Evolutionary conservation across 2,329 filamentous ascomycete species (phyloP), one percentile per base, ranked within the genome.

Genomic region (Calonectria fujianensis): DNA sequence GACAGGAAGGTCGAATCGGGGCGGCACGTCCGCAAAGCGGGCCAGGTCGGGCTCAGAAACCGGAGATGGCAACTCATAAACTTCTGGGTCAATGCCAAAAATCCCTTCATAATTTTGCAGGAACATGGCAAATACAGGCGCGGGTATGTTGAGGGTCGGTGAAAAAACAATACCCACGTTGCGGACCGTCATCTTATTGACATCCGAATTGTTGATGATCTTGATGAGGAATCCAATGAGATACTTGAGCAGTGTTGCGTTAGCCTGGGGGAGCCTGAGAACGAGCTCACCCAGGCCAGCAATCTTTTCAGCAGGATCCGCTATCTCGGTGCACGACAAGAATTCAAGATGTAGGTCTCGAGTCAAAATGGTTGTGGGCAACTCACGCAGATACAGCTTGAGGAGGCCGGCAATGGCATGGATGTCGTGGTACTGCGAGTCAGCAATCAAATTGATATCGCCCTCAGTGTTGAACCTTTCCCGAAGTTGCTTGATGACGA

Each of bases 161-260:
- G 97, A 98, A 85, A 99, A 99, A 72, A 99, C 96, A 80, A 99
- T 98, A 77, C 97, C 96, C 70, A 99, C 95, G 82, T 99, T 99
- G 78, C 96, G 93, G 69, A 98, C 95, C 14, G 95, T 98, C 97
- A 99, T 99, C 89, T 98, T 98, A 88, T 99, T 99, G 76, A 94
- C 89, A 80, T 95, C 93, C 9, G 95, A 90, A 80, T 98, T 96
- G 85, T 97, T 96, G 82, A 98, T 95, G 80, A 99, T 96, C 81
- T 94, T 94, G 82, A 98, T 95, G 80, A 99, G 86, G 86, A 98
- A 98, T 4, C 94, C 92, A 63, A 96, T 95, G 70, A 99, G 88
- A 76, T 97, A 96, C 80, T 94, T 93, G 50, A 99, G 89, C 54
- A 99, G 88, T 3, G 94, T 93, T 61, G 93, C 91, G 77, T 99